Percentiles rank a stretch among this genome's conserved stretches.
These are phyloP conservation scores for Porpolomopsis calyptriformis DNA, from an alignment of 768 basidiomycete species.

Conservation along the genomic window DNA sequence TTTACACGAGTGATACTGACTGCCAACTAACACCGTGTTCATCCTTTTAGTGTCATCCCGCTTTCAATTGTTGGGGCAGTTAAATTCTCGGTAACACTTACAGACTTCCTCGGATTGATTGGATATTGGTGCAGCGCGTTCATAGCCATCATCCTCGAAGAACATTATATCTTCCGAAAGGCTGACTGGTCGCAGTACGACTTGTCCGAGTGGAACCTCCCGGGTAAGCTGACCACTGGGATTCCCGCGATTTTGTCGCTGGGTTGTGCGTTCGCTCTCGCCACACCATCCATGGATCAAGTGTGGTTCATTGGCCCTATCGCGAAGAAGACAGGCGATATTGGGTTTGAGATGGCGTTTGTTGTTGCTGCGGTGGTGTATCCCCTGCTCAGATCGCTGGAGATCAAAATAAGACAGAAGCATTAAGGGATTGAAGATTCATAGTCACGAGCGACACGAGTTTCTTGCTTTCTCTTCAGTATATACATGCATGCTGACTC, in stretches of 20 bases:
- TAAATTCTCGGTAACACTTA: constrained; percentile 52
- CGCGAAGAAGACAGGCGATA: constrained; percentile 52
- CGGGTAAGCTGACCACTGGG: constrained; percentile 47
- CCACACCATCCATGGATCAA: constrained; percentile 62
- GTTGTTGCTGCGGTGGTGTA: constrained; percentile 37
- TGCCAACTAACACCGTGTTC: too few relatives aligned
- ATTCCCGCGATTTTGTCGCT: constrained; percentile 47
- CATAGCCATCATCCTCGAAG: constrained; percentile 45
- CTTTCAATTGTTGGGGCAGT: constrained; percentile 60
- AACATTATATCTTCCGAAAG: constrained; percentile 57
- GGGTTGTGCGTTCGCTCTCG: constrained; percentile 39
- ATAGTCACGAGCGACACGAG: too few relatives aligned
- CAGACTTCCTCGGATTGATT: constrained; percentile 45
- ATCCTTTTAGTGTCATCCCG: constrained; percentile 56
- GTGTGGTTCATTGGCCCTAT: constrained; percentile 64
- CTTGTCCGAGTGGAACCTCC: constrained; percentile 42
- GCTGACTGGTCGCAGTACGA: constrained; percentile 40
- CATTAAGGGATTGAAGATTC: too few relatives aligned
- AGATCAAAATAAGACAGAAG: constrained; percentile 20
- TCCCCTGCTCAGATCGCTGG: constrained; percentile 32
- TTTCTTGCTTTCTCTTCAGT: too few relatives aligned
- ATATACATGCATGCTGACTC: too few relatives aligned
- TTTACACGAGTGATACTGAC: not conserved
- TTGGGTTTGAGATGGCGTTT: constrained; percentile 59
- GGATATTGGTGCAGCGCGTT: constrained; percentile 56